Conservation (phyloP, 2,329 filamentous ascomycete genomes). For the Beauveria sp. region DNA sequence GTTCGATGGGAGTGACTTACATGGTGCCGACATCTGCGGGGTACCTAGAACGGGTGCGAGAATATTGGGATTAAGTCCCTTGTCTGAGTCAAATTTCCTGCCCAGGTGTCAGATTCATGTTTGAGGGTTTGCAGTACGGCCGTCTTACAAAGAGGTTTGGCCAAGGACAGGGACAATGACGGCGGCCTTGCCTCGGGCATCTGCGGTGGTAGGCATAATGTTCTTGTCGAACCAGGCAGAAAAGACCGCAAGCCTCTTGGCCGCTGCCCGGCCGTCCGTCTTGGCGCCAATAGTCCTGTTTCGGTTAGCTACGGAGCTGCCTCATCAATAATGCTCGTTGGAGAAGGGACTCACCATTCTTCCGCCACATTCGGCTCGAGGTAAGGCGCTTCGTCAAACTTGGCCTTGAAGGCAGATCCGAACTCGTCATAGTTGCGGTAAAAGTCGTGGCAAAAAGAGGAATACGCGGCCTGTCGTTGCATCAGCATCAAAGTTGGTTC, state of each 20-base stretch:
- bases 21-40: constrained; percentile 27
- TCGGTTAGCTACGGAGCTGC: neutral
- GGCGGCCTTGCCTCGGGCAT: constrained; percentile 17
- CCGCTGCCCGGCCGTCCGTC: neutral
- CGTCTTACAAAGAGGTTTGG: neutral
- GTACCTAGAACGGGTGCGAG: constrained; percentile 23
- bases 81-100: neutral
- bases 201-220: constrained; percentile 17
- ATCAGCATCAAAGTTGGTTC: no score
- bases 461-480: constrained; percentile 21
- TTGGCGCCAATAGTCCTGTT: constrained; percentile 19
- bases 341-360: constrained; percentile 21
- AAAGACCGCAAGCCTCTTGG: constrained; percentile 21
- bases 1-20: constrained; percentile 19
- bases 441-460: constrained; percentile 26
- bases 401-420: constrained; percentile 17
- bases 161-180: constrained; percentile 21
- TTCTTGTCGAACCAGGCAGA: constrained; percentile 25
- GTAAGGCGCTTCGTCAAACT: constrained; percentile 20
- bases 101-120: neutral
- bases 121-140: neutral
- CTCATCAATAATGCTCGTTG: no score
- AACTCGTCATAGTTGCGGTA: constrained; percentile 24
- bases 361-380: constrained; percentile 22
- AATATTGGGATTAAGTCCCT: constrained; percentile 20